Evolutionary conservation across 768 basidiomycete genomes (phyloP), one percentile per base, ranked within the genome.

Genomic region (Auricularia auricula-judae): DNA sequence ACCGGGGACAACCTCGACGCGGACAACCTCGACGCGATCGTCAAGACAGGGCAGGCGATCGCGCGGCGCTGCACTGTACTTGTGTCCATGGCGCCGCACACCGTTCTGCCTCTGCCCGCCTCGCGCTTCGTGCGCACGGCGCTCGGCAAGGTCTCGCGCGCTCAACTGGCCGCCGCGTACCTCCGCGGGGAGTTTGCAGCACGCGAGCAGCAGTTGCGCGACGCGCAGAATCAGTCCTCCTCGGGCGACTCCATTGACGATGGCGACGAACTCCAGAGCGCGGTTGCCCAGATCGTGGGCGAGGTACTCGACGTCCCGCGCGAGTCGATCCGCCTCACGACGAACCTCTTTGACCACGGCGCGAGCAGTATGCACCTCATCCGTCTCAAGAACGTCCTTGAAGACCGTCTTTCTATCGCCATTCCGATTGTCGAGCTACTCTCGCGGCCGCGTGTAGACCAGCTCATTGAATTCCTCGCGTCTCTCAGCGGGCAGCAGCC

Each of bases 91-190:
- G 75, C 75, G 7, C 79, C 79, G 1, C 75, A 76, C 61, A 64
- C 71, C 43, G 71, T 79, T 56, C 66, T 80, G 34, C 79, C 79
- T 1, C 75, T 80, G 34, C 74, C 78, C 3, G 65, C 68, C 2
- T 68, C 71, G 21, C 70, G 70, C 21, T 78, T 78, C 70, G 75
- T 76, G 64, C 79, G 76, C 68, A 79, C 79, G 0, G 76, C 79
- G 0, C 73, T 80, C 3, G 79, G 79, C n/a, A 80, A 80, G 62
- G 73, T 80, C n/a, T 80, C 78, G 3, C 73, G 74, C 11, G 71
- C 78, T 21, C 71, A 73, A 60, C 74, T 80, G 18, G 63, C 74
- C 12, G 72, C 70, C 35, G 72, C 73, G 3, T 77, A 78, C 67
- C 71, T 74, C 54, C 69, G 74, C 43, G 79, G 79, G 1, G 71